These are phyloP conservation scores for Thelonectria discophora DNA, from an alignment of 2,329 filamentous ascomycete species.

Conservation along the genomic window DNA sequence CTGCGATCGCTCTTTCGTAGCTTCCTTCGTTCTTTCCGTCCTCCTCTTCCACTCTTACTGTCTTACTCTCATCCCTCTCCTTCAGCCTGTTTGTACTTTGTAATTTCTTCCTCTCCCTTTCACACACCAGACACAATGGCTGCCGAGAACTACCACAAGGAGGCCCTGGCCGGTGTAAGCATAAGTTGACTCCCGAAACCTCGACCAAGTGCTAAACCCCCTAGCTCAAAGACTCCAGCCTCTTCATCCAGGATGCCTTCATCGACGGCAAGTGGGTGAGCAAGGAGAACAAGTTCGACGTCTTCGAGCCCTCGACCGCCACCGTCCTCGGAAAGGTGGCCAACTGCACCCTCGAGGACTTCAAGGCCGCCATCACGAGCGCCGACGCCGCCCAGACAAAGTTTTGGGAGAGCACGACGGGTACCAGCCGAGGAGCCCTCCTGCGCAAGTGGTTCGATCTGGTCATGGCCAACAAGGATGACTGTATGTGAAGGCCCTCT, in stretches of 20 bases:
- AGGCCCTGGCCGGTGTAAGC: constrained; percentile 40
- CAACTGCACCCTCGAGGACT: constrained; percentile 42
- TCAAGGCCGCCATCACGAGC: constrained; percentile 41
- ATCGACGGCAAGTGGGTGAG: constrained; percentile 42
- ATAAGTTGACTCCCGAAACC: not conserved
- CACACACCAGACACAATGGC: constrained; percentile 34
- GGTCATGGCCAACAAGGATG: constrained; percentile 41
- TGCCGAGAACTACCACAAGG: constrained; percentile 41
- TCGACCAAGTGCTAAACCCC: constrained; percentile 26
- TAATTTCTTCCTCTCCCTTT: constrained; percentile 17
- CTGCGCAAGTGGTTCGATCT: constrained; percentile 43
- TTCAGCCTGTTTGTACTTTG: constrained; percentile 14
- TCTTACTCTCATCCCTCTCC: constrained; percentile 1
- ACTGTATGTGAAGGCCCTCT: constrained; percentile 32
- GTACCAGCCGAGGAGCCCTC: constrained; percentile 40
- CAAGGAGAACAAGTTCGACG: constrained; percentile 44
- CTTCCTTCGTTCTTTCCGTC: constrained; percentile 9
- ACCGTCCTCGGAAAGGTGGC: constrained; percentile 41
- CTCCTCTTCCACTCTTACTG: not conserved
- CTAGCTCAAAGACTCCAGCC: constrained; percentile 41
- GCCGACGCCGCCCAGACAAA: constrained; percentile 39
- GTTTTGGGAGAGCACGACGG: constrained; percentile 41
- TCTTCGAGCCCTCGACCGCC: constrained; percentile 42
- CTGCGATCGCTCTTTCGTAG: constrained; percentile 14
- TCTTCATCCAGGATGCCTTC: constrained; percentile 43